Conservation (phyloP, 78 protist genomes). For the Ministeria vibrans region DNA sequence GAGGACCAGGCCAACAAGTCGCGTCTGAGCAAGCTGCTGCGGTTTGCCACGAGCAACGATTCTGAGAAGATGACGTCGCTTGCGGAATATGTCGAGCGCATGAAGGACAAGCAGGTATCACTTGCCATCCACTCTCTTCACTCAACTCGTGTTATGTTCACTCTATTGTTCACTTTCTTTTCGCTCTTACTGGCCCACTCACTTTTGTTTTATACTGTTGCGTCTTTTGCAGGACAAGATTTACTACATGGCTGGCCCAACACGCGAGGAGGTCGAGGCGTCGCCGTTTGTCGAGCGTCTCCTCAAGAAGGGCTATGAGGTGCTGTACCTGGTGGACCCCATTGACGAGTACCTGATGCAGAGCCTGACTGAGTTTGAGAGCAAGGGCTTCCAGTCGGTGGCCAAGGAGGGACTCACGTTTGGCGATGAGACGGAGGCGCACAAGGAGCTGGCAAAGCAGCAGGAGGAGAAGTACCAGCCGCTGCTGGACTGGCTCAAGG, state of each 20-base stretch:
- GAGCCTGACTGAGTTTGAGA: slow-evolving; percentile 97
- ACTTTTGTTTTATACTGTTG: too few relatives aligned
- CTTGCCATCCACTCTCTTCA: too few relatives aligned
- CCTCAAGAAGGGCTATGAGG: slow-evolving; percentile 78
- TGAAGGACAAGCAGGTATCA: slow-evolving; percentile 98
- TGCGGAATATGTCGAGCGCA: slow-evolving; percentile 95
- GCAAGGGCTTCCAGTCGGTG: slow-evolving; percentile 94
- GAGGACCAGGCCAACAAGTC: slow-evolving; percentile 95
- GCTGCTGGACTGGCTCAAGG: slow-evolving; percentile 95
- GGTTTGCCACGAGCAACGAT: slow-evolving; percentile 90
- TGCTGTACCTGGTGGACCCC: slow-evolving; percentile 98
- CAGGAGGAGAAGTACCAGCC: slow-evolving; percentile 82
- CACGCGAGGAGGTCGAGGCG: slow-evolving; percentile 53
- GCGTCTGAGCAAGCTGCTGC: slow-evolving; percentile 93
- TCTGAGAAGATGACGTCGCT: slow-evolving; percentile 92
- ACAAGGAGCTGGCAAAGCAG: slow-evolving; percentile 92
- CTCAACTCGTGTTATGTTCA: too few relatives aligned
- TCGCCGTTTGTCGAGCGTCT: slow-evolving; percentile 95
- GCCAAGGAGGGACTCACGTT: slow-evolving; percentile 95
- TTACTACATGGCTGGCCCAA: slow-evolving; percentile 99
- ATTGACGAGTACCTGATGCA: slow-evolving; percentile 99
- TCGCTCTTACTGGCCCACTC: too few relatives aligned
- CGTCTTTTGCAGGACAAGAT: slow-evolving; percentile 92
- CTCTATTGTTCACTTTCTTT: too few relatives aligned
- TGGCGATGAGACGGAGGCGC: slow-evolving; percentile 63